Evolutionary conservation across 2,329 filamentous ascomycete genomes (phyloP), one percentile per base, ranked within the genome.

Genomic region (Sporothrix inflata): DNA sequence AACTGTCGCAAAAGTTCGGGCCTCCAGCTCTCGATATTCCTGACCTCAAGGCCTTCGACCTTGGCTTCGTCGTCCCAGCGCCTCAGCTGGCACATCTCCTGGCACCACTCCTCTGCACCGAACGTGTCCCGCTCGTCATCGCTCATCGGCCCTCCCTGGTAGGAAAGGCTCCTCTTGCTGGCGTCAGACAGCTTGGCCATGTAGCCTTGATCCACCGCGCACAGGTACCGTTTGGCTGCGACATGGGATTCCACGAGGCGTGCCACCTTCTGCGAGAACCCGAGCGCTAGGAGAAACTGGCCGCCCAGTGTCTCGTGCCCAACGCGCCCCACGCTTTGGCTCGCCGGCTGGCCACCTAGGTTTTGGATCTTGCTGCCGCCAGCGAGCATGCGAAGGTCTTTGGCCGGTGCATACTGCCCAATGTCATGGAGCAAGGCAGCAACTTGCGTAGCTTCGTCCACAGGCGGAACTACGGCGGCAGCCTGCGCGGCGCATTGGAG

Each of bases 61-160:
- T 71, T 71, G 70, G 70, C 70, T 19, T 66, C 70, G 49, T 71
- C 70, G 38, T 71, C 70, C 70, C 70, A 71, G 8, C 34, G 9
- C 34, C 70, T 34, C 47, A 71, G 70, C 27, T 61, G 57, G 49
- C 70, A 71, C 70, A 71, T 71, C 8, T 71, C 70, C 8, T 24
- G n/a, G 61, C 70, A 65, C 70, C 70, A 71, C 47, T 38, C 19
- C 38, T 47, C 47, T 5, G 60, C 61, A 19, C 42, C 49, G 19
- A 71, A 71, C 0, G 47, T 40, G 30, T 71, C 70, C 38, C 34
- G 21, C 49, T 71, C 70, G 30, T n/a, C 70, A 3, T 60, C 34
- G n/a, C 11, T 40, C 70, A 71, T 71, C 16, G 70, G 70, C 16
- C 70, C 70, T 19, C 70, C 70, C 61, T 71, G 70, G 57, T 71